These are phyloP conservation scores for Grigorovia jiainica DNA, from an alignment of 805 yeast species.

Conservation along the genomic window DNA sequence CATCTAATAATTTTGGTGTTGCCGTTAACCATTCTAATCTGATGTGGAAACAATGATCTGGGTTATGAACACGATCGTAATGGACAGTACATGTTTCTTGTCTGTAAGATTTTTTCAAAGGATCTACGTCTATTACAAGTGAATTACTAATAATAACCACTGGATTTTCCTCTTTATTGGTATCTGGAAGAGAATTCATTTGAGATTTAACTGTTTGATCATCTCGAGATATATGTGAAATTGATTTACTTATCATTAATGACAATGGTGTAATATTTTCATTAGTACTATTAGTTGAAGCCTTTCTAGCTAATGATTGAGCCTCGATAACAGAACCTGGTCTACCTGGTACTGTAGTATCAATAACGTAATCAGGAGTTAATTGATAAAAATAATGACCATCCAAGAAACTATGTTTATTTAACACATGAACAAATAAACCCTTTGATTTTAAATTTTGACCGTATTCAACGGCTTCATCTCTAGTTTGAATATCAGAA, in stretches of 20 bases:
- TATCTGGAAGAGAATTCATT: conserved; percentile 1
- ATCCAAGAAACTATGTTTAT: conserved; percentile 75
- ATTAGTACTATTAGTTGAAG: conserved; percentile 6
- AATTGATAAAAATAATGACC: conserved; percentile 88
- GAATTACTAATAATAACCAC: conserved; percentile 56
- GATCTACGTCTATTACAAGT: conserved; percentile 67
- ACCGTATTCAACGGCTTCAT: conserved; percentile 76
- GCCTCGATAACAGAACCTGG: conserved; percentile 4
- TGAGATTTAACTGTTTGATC: conserved; percentile 3
- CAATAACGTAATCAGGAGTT: conserved; percentile 38
- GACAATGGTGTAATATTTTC: conserved; percentile 6
- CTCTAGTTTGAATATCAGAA: conserved; percentile 70
- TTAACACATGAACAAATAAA: conserved; percentile 71
- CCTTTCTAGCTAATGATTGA: conserved; percentile 2
- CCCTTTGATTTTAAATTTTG: conserved; percentile 65
- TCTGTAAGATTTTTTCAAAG: conserved; percentile 56
- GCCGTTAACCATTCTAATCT: conserved; percentile 89
- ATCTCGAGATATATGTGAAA: conserved; percentile 9
- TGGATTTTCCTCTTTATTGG: conserved; percentile 9
- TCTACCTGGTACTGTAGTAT: conserved; percentile 8
- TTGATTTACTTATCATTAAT: conserved; percentile 5
- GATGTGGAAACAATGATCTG: conserved; percentile 88
- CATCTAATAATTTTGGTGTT: conserved; percentile 78
- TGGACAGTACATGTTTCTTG: conserved; percentile 76
- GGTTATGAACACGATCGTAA: conserved; percentile 86